Conservation (phyloP, 495 filamentous ascomycete species). For the Apodospora peruviana region DNA sequence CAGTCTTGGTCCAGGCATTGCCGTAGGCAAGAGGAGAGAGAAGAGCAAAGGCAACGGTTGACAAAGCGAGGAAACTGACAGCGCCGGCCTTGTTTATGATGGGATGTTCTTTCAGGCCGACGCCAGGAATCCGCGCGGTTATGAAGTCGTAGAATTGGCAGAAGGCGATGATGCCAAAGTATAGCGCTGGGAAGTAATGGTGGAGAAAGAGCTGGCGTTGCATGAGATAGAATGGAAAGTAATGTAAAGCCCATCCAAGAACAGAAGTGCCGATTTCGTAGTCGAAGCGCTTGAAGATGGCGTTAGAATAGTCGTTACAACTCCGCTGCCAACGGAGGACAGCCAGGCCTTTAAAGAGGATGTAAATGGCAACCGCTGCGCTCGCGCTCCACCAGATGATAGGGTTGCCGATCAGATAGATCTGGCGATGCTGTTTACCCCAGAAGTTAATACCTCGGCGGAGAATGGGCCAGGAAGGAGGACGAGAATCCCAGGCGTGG, state of each 20-base stretch:
- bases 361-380: conserved; percentile 70
- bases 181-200: conserved; percentile 85
- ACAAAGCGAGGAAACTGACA: conserved; percentile 63
- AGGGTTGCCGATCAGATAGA: conserved; percentile 95
- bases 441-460: conserved; percentile 98
- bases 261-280: conserved; percentile 90
- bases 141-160: conserved; percentile 87
- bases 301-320: conserved; percentile 74
- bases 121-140: conserved; percentile 57
- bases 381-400: conserved; percentile 92
- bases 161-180: conserved; percentile 85
- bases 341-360: conserved; percentile 79
- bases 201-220: conserved; percentile 91
- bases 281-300: conserved; percentile 90
- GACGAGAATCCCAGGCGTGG: conserved; percentile 96
- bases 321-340: conserved; percentile 91
- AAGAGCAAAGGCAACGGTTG: conserved; percentile 70
- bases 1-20: conserved; percentile 83
- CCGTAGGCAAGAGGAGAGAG: conserved; percentile 89
- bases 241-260: conserved; percentile 90
- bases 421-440: conserved; percentile 89
- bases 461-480: conserved; percentile 87
- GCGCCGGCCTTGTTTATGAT: conserved; percentile 66
- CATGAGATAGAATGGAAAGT: conserved; percentile 97
- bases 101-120: conserved; percentile 67